Evolutionary conservation across 371 early-diverging fungal genomes (phyloP).

Genomic region (Coemansia sp.): DNA sequence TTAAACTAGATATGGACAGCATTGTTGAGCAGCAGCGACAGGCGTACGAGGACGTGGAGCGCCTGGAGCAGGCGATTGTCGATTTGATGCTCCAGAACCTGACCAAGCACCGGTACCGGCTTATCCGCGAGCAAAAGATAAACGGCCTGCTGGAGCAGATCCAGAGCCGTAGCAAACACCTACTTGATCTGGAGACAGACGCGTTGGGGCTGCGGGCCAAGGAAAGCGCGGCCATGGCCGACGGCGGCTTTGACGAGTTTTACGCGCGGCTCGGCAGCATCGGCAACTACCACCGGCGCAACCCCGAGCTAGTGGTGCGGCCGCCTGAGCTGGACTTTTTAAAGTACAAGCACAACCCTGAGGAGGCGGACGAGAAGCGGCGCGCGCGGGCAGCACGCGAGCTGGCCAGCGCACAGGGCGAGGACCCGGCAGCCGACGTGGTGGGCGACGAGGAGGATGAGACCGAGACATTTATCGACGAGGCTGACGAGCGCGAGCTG

Average conservation of each 20-base stretch:
- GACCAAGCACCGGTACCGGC: conserved; percentile 70
- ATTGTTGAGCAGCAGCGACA: conserved; percentile 73
- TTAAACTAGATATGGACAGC: conserved; percentile 55
- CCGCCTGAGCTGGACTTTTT: conserved; percentile 79
- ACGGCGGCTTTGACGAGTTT: conserved; percentile 76
- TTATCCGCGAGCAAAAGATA: conserved; percentile 83
- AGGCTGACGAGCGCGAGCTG: conserved; percentile 55
- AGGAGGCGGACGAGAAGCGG: conserved; percentile 60
- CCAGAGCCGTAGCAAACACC: conserved; percentile 59
- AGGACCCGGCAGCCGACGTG: background rate
- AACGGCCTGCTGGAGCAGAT: conserved; percentile 72
- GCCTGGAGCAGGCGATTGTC: conserved; percentile 85
- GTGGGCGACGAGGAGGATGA: background rate
- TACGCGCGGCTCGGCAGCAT: conserved; percentile 80
- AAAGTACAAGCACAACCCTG: conserved; percentile 57
- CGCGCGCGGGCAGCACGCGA: background rate
- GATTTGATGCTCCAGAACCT: conserved; percentile 64
- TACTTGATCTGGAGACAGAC: conserved; percentile 72
- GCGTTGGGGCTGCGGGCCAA: conserved; percentile 71
- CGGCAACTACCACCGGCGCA: conserved; percentile 80
- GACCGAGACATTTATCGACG: conserved; percentile 27
- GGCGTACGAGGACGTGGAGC: conserved; percentile 90
- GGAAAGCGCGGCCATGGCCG: conserved; percentile 75
- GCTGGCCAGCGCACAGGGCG: background rate
- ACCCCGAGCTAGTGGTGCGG: conserved; percentile 76